Base-by-base conservation (phyloP, 805 yeast genomes). In the Cyberlindnera subsufficiens region DNA sequence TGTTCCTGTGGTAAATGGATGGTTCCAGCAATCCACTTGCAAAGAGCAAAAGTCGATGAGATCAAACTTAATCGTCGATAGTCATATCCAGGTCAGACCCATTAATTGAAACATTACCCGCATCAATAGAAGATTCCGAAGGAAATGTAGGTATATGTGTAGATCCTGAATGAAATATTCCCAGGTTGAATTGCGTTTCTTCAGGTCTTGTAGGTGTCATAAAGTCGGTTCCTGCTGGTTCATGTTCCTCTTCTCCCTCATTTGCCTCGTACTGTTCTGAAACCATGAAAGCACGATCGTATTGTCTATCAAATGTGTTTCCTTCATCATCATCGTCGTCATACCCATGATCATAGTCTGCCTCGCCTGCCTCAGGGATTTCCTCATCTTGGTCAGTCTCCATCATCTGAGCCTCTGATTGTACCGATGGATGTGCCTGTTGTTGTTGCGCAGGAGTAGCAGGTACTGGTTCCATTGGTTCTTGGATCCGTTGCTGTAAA, bases 1-100 rank as follows among this genome's bases (percentile, higher is more conserved):
- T 93, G 99, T 62, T 79, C 93, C 44, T 93, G 99, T 63, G 97
- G 97, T 3, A 79, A 78, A 54, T 93, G 99, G 99, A 82, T 91
- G 72, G 75, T 87, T 9, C 99, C 99, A 0, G 95, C 95, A 1
- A 74, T 93, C 46, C 87, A 86, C 60, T 63, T 93, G 42, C 89
- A 82, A 60, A 69, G 80, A 25, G 83, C 89, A 6, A 86, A 86
- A 59, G 91, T 87, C 5, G 97, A 91, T 59, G 77, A 78, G 46
- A 39, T 56, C 15, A 51, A 47, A 35, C 35, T 49, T 16, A 51
- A 50, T 34, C 43, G 35, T 71, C 75, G 37, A 72, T 56, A 17
- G 70, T 63, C 75, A 72, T 71, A 46, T 71, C 75, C 43, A 65
- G 52, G 40, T 68, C 69, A 14, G 66, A 60, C 30, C 63, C 65